Evolutionary conservation across 768 basidiomycete genomes (phyloP), one percentile per base, ranked within the genome.

Genomic region (Lepiota brunneoincarnata): DNA sequence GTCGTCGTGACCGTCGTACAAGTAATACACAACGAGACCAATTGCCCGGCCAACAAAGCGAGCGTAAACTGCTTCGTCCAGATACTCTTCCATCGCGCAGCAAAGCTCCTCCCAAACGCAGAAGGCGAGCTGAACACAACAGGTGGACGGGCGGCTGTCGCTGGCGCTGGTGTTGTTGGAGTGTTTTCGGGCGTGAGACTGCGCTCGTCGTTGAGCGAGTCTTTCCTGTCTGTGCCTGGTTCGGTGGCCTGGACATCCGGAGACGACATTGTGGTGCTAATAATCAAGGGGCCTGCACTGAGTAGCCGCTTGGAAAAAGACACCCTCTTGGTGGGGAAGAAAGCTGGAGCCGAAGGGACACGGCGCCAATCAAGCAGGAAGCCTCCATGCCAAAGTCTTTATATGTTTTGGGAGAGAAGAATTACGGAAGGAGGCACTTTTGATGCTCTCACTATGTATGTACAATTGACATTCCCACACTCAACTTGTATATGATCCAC

Each of bases 1-100:
- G 89, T 87, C 3, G 92, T 93, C 35, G 89, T 88, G 23, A 93
- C 86, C 63, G 87, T 93, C 49, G 91, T 94, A 67, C 87, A 90
- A 12, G 91, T 93, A 53, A 94, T 93, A 66, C 92, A 93, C 48
- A 93, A 65, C 47, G 91, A 92, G 31, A 93, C 85, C 26, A 93
- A 67, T 67, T 94, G 92, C 11, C 92, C 92, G 2, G 87, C 84
- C 23, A 92, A 49, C 34, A 93, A 66, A 18, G 86, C 81, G 26
- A 89, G 72, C 7, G 81, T 65, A 68, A 93, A 92, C 10, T 83
- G 81, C 50, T 73, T 77, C 7, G 91, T 91, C 89, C 90, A 93
- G 3, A 93, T 59, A 62, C 89, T 91, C 61, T 68, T 78, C 75
- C 87, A 87, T 35, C 91, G 78, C 11, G 69, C 69, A 59, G 73